phyloP scores from a whole-genome alignment of 495 filamentous ascomycete species.

The Penicillium soppii region DNA sequence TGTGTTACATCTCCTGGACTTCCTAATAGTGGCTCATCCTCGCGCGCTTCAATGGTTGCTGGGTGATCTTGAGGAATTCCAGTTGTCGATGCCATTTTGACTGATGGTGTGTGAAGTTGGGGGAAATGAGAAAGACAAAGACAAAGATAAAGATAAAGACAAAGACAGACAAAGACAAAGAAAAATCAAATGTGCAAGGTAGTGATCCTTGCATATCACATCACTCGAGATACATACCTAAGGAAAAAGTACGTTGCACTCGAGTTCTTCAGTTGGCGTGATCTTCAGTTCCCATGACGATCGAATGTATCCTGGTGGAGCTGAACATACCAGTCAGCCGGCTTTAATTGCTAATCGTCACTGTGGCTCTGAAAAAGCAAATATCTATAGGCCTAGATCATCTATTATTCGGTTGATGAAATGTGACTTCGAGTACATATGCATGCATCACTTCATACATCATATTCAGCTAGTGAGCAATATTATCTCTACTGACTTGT shows the following conservation, averaged over 20 bases:
- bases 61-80: conserved; percentile 46
- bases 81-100: neutral
- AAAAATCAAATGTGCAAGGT: neutral
- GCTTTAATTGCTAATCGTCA: conserved; percentile 7
- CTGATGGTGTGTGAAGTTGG: no score
- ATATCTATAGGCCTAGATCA: no score
- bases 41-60: conserved; percentile 33
- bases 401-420: no score
- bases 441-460: no score
- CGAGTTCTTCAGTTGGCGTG: no score
- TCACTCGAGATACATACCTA: no score
- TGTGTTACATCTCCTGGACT: conserved; percentile 71
- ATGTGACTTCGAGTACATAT: no score
- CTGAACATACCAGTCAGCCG: conserved; percentile 1
- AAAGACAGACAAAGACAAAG: neutral
- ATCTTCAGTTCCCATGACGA: conserved; percentile 16
- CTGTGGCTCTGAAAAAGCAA: neutral
- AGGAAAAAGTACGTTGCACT: no score
- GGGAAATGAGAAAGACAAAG: neutral
- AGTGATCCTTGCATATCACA: neutral
- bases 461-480: no score
- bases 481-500: no score
- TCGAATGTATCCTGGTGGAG: conserved; percentile 4
- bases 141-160: neutral
- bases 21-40: conserved; percentile 79